phyloP scores from a whole-genome alignment of 164 flowering plant genomes.

The Piper longum region DNA sequence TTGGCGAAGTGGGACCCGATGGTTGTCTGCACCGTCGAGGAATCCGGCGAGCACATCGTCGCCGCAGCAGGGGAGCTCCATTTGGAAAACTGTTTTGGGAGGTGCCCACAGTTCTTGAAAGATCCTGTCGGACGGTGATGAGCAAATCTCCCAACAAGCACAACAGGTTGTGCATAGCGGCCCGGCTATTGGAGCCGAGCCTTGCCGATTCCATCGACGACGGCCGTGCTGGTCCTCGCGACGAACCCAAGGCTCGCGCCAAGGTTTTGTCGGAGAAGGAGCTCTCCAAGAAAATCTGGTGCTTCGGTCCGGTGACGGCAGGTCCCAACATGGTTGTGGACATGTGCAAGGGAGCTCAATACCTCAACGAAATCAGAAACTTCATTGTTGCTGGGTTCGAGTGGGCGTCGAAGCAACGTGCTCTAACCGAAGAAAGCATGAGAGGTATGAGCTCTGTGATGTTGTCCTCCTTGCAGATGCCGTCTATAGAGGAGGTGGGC shows the following conservation, averaged over 20 bases:
- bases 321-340: conserved; percentile 16
- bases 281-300: conserved; percentile 14
- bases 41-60: conserved; percentile 7
- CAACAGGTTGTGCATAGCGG: conserved; percentile 14
- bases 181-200: conserved; percentile 18
- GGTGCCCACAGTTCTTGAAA: conserved; percentile 24
- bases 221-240: conserved; percentile 11
- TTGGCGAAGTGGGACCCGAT: conserved; percentile 23
- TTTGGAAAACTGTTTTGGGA: conserved; percentile 22
- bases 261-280: conserved; percentile 12
- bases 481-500: conserved; percentile 13
- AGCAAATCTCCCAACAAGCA: conserved; percentile 13
- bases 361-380: conserved; percentile 12
- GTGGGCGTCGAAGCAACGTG: conserved; percentile 17
- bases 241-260: conserved; percentile 10
- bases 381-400: conserved; percentile 12
- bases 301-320: conserved; percentile 12
- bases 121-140: conserved; percentile 20
- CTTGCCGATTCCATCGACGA: conserved; percentile 22
- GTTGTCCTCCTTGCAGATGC: conserved; percentile 15
- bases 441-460: conserved; percentile 12
- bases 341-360: conserved; percentile 14
- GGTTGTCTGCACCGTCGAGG: conserved; percentile 15
- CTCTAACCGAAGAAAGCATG: conserved; percentile 15
- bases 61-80: conserved; percentile 24